Base-by-base conservation (phyloP, 495 filamentous ascomycete genomes). In the Durotheca rogersii region DNA sequence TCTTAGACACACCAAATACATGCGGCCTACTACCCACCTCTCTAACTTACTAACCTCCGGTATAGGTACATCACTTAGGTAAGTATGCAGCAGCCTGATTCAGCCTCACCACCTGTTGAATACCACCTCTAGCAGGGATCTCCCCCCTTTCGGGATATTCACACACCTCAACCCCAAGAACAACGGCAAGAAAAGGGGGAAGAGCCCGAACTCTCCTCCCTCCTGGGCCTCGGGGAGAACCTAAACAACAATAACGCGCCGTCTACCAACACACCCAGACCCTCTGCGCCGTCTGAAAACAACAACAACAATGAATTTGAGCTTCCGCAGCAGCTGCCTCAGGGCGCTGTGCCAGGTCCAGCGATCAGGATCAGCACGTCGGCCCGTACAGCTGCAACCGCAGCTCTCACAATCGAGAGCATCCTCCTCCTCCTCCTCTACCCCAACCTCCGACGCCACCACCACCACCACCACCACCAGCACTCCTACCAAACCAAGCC, bases 251-350 rank as follows among this genome's bases (percentile, higher is more conserved):
- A 9, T 27, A 27, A 9, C 4, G 4, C 9, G 9, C 4, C 23
- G 9, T 4, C 9, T 27, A 27, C 15, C 17, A 33, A 32, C 1
- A 32, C 27, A 25, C 17, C 7, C 18, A 33, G 20, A 21, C 2
- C 4, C 33, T n/a, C n/a, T n/a, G n/a, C n/a, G n/a, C n/a, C n/a
- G n/a, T n/a, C n/a, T n/a, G n/a, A n/a, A n/a, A n/a, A n/a, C n/a
- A n/a, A n/a, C 14, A 40, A 11, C 14, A 3, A 45, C 20, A 16
- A 66, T 63, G 62, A 53, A 43, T 38, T 39, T 57, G 31, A 51
- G 31, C 56, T 59, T 59, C 53, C 57, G 54, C 27, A 48, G 1
- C 18, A 34, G 34, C 14, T 66, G 63, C 48, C 58, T 47, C 17
- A 32, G 25, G 31, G 57, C 60, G 17, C 37, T 66, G 1, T 45